These are phyloP conservation scores for Rutstroemia sp. DNA, from an alignment of 2,329 filamentous ascomycete genomes.

Conservation along the genomic window DNA sequence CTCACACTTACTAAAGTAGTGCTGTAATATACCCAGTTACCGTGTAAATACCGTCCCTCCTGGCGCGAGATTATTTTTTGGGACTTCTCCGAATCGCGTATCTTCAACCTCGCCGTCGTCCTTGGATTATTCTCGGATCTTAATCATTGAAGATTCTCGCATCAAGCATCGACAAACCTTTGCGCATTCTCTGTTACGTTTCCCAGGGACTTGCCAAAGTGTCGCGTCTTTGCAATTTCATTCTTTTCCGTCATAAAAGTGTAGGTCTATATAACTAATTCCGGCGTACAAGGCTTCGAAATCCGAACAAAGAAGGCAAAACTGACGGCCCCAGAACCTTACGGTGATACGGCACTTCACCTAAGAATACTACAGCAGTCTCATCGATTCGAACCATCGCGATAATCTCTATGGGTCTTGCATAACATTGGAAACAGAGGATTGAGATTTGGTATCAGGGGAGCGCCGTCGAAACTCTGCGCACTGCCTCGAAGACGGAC, in stretches of 20 bases:
- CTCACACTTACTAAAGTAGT: too few species aligned
- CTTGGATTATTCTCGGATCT: neutral
- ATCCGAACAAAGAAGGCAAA: conserved; percentile 3
- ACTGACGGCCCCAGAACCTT: conserved; percentile 4
- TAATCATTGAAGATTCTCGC: conserved; percentile 1
- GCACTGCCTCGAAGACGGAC: neutral
- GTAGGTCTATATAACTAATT: conserved; percentile 17
- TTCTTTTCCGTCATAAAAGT: conserved; percentile 22
- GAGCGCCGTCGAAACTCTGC: neutral
- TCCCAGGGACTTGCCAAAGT: conserved; percentile 28
- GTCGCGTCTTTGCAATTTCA: conserved; percentile 25
- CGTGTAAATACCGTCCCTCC: conserved; percentile 14
- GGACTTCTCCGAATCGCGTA: neutral
- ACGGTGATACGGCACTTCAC: neutral
- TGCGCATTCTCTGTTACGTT: conserved; percentile 26
- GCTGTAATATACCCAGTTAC: too few species aligned
- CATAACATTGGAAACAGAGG: neutral
- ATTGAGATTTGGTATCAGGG: neutral
- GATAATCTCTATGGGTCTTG: conserved; percentile 4
- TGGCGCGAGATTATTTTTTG: neutral
- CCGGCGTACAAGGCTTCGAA: neutral
- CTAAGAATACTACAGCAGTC: neutral
- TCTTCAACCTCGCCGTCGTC: conserved; percentile 14
- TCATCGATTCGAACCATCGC: neutral
- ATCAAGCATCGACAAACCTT: conserved; percentile 26